Base-by-base conservation (phyloP, 371 early-diverging fungal species). In the Blakeslea trispora region DNA sequence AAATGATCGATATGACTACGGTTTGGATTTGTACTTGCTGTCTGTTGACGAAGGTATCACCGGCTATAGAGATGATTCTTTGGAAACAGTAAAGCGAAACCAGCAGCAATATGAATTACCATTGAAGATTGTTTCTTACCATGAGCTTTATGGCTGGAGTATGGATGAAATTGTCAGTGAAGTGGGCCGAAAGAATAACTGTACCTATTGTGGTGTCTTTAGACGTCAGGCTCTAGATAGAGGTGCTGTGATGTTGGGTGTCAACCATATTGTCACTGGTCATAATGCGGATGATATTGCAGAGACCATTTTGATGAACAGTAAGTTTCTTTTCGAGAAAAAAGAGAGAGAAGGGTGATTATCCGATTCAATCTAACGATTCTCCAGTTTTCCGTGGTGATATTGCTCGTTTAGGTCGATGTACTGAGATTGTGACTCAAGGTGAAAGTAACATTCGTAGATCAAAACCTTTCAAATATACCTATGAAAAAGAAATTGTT, bases 271-370 rank as follows among this genome's bases (percentile, higher is more conserved):
- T 64, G 97, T 98, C 6, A 99, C 99, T 0, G 99, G 99, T 5
- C 99, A 99, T 65, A 99, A 99, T 83, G 99, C 99, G 2, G 99
- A 99, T 75, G 99, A 99, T 81, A 93, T 99, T 59, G 99, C 99
- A 17, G 99, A 99, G 75, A 99, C 99, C 1, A 93, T 99, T 5
- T 74, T 99, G 55, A 96, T 99, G 97, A 99, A 99, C 82, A 86
- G 94, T 94, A 81, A 59, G 87, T 69, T 5, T 7, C n/a, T 34
- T n/a, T n/a, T n/a, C n/a, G n/a, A n/a, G n/a, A n/a, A n/a, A 35
- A 17, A 32, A 28, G 24, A 23, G 7, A 41, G 15, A 24, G 6
- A 44, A 7, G 19, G 0, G 32, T 18, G 10, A n/a, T 32, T 31
- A 13, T 17, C 7, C 15, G 34, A n/a, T 6, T 17, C 8, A n/a